Conservation (phyloP, 371 early-diverging fungal species). For the Basidiobolus meristosporus region DNA sequence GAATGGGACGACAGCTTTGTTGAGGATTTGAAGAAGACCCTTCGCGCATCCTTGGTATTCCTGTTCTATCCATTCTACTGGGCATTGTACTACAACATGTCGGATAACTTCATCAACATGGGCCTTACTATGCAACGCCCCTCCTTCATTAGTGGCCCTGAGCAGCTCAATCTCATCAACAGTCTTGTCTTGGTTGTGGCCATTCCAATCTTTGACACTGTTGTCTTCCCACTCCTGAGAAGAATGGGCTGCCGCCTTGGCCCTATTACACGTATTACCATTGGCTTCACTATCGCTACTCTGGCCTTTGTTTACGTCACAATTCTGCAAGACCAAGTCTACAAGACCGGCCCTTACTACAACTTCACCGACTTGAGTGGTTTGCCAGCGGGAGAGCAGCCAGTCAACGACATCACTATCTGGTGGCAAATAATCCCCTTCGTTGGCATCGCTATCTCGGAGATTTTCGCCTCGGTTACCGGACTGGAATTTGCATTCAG, state of each 20-base stretch:
- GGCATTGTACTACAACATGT: slow-evolving; percentile 56
- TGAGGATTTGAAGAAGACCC: slow-evolving; percentile 36
- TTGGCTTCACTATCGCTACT: slow-evolving; percentile 43
- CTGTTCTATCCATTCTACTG: slow-evolving; percentile 56
- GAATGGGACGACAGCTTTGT: slow-evolving; percentile 53
- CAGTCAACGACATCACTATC: slow-evolving; percentile 22
- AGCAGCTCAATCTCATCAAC: slow-evolving; percentile 15
- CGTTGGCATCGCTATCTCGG: slow-evolving; percentile 22
- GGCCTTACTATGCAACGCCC: slow-evolving; percentile 41
- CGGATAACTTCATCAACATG: slow-evolving; percentile 50
- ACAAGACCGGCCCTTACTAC: slow-evolving; percentile 28
- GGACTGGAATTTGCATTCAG: slow-evolving; percentile 65
- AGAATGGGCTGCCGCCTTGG: slow-evolving; percentile 33
- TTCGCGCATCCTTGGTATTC: slow-evolving; percentile 51
- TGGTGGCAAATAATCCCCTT: slow-evolving; percentile 50
- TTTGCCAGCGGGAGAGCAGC: no score
- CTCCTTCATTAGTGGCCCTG: slow-evolving; percentile 28
- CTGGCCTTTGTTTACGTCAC: slow-evolving; percentile 49
- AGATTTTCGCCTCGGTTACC: slow-evolving; percentile 48
- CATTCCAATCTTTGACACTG: slow-evolving; percentile 47
- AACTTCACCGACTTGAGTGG: slow-evolving; percentile 11
- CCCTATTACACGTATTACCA: slow-evolving; percentile 45
- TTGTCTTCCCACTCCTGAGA: slow-evolving; percentile 44
- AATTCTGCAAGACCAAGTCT: slow-evolving; percentile 42
- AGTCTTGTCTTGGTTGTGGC: slow-evolving; percentile 40